Conservation (phyloP, 23 red algal species). For the Porphyridium purpureum region DNA sequence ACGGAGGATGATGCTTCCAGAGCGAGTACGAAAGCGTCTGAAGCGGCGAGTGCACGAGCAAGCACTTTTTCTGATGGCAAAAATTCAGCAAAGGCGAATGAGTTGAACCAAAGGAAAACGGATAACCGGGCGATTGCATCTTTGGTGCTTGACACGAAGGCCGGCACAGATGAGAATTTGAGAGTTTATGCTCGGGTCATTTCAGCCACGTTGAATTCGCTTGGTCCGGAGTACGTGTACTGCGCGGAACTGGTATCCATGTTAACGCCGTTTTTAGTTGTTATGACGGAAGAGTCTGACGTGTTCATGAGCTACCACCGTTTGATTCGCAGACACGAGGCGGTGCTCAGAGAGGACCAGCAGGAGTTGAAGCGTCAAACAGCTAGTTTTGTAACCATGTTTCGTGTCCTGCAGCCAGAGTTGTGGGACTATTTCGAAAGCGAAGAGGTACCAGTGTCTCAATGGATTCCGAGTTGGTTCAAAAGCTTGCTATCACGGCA, state of each 20-base stretch:
- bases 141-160: too few relatives aligned
- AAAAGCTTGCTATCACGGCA: constrained; percentile 38
- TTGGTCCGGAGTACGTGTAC: constrained; percentile 13
- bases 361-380: constrained; percentile 22
- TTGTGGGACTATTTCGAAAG: constrained; percentile 63
- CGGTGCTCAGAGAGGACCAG: constrained; percentile 23
- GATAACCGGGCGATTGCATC: too few relatives aligned
- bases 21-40: too few relatives aligned
- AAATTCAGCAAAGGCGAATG: too few relatives aligned
- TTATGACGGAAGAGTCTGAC: constrained; percentile 46
- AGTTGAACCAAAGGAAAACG: too few relatives aligned
- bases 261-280: constrained; percentile 30
- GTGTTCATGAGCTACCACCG: constrained; percentile 37
- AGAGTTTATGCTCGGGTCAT: too few relatives aligned
- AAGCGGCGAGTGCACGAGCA: too few relatives aligned
- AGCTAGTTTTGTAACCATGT: constrained; percentile 62
- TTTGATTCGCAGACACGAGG: constrained; percentile 38
- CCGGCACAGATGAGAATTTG: too few relatives aligned
- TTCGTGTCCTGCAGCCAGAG: constrained; percentile 41
- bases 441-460: constrained; percentile 53
- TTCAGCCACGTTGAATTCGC: constrained; percentile 14
- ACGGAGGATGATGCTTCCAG: too few relatives aligned
- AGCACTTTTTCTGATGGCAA: too few relatives aligned
- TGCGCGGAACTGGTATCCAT: constrained; percentile 50
- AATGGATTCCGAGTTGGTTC: constrained; percentile 64